These are phyloP conservation scores for Collybia nuda DNA, from an alignment of 768 basidiomycete species.

Conservation along the genomic window DNA sequence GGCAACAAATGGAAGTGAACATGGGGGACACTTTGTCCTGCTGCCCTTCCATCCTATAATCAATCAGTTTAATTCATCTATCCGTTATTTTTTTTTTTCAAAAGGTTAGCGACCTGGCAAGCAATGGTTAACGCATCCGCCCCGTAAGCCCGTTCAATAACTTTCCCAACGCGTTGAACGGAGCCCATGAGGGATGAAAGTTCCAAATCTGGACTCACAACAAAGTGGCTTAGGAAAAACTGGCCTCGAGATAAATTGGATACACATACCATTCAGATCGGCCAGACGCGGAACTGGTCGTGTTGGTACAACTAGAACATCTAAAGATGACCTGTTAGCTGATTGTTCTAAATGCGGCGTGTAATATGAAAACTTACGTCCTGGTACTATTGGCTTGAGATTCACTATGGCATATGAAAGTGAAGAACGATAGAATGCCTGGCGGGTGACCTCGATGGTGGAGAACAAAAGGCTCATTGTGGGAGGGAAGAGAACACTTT, in stretches of 20 bases:
- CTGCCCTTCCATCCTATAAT: slow-evolving; percentile 78
- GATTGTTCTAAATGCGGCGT: background rate
- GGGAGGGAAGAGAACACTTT: slow-evolving; percentile 20
- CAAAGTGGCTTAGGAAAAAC: too few species aligned
- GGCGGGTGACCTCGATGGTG: slow-evolving; percentile 75
- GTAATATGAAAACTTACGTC: slow-evolving; percentile 60
- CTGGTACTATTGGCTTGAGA: slow-evolving; percentile 90
- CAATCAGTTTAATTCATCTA: background rate
- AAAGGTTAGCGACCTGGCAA: slow-evolving; percentile 81
- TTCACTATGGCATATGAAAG: slow-evolving; percentile 89
- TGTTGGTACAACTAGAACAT: slow-evolving; percentile 62
- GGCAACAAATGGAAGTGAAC: slow-evolving; percentile 97
- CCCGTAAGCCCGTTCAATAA: slow-evolving; percentile 79
- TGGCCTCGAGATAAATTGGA: background rate
- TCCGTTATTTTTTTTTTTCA: too few species aligned
- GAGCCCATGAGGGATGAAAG: slow-evolving; percentile 77
- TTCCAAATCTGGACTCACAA: slow-evolving; percentile 48
- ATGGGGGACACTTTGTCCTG: slow-evolving; percentile 81
- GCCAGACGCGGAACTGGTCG: slow-evolving; percentile 55
- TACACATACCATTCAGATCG: slow-evolving; percentile 53
- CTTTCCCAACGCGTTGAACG: slow-evolving; percentile 75
- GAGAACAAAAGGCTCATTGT: slow-evolving; percentile 57
- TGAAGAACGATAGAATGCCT: slow-evolving; percentile 68
- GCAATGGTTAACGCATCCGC: slow-evolving; percentile 87
- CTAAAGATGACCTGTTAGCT: slow-evolving; percentile 26